Evolutionary conservation across 371 early-diverging fungal species (phyloP), one percentile per base, ranked within the genome.

Genomic region (Mucor circinelloides): DNA sequence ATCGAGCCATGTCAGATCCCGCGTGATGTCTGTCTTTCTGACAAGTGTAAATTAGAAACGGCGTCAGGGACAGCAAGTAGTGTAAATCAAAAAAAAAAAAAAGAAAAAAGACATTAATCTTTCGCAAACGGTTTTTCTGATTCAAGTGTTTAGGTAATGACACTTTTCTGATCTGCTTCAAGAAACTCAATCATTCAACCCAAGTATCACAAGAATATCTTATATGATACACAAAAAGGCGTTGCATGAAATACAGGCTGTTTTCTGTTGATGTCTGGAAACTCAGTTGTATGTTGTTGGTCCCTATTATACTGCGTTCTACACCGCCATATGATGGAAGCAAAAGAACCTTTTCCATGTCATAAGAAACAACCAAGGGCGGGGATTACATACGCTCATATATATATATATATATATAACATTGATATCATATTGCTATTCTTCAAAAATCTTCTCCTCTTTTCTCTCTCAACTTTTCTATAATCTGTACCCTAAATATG

Each of bases 221-320:
- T 54, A 15, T 13, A 12, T 28, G 54, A 54, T 54, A 28, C 28
- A 28, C 54, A 54, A 28, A 21, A 6, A n/a, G 6, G 10, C 9
- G 46, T 27, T 52, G 52, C 52, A 52, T 52, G 27, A 27, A 25
- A 9, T 27, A 27, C 23, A 50, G 25, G 40, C 5, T 40, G 40
- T 40, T 6, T 30, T 30, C 30, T 30, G 30, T 30, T 40, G 40
- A 40, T 40, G 40, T 1, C 10, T 46, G 21, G 10, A 46, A 46
- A 46, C 46, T 46, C 46, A 54, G 54, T 40, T 54, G 28, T 25
- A 54, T 27, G 25, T 1, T 54, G 28, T 13, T 54, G 54, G 40
- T 17, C 8, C 19, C 23, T 50, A 30, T 34, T 57, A 32, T 34
- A 31, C 59, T 59, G 59, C 58, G 21, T 58, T 58, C 58, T 58